A percentile compares a stretch with the other conserved stretches of the same genome.
These are phyloP conservation scores for Cadophora luteo-olivacea DNA, from an alignment of 2,329 filamentous ascomycete species.

Conservation along the genomic window DNA sequence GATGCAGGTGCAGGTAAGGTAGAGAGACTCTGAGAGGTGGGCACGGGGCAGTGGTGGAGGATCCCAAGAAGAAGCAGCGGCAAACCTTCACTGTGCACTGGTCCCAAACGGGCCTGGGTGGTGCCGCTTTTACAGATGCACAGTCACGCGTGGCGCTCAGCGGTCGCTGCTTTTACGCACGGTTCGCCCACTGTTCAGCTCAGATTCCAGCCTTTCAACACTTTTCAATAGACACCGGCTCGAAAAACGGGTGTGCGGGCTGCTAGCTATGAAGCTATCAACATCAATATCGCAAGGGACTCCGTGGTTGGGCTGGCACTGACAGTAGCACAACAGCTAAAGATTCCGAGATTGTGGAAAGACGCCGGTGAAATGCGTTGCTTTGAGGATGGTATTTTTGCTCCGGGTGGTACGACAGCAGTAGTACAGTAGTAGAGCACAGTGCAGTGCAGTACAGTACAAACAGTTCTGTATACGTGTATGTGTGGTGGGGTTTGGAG, in stretches of 20 bases:
- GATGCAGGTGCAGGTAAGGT: conserved; percentile 18
- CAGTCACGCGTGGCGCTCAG: background rate
- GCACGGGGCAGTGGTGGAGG: background rate
- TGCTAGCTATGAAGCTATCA: conserved; percentile 5
- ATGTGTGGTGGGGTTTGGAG: conserved; percentile 4
- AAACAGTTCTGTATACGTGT: background rate
- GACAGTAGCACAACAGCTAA: conserved; percentile 12
- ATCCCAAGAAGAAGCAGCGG: conserved; percentile 7
- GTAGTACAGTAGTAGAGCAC: background rate
- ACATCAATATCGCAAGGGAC: background rate
- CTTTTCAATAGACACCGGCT: background rate
- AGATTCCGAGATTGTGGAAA: conserved; percentile 8
- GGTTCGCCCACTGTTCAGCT: background rate
- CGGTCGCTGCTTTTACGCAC: conserved; percentile 6
- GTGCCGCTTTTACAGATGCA: conserved; percentile 15
- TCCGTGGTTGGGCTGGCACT: conserved; percentile 7
- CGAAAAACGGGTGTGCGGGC: background rate
- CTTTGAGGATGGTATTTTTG: background rate
- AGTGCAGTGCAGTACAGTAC: background rate
- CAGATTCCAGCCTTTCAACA: background rate
- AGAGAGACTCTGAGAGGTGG: no score
- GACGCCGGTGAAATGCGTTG: background rate
- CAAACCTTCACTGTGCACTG: conserved; percentile 19
- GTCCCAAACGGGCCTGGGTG: conserved; percentile 9
- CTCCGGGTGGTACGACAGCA: background rate